Evolutionary conservation across 345 rosid genomes (phyloP).

Genomic region (Lagerstroemia speciosa): DNA sequence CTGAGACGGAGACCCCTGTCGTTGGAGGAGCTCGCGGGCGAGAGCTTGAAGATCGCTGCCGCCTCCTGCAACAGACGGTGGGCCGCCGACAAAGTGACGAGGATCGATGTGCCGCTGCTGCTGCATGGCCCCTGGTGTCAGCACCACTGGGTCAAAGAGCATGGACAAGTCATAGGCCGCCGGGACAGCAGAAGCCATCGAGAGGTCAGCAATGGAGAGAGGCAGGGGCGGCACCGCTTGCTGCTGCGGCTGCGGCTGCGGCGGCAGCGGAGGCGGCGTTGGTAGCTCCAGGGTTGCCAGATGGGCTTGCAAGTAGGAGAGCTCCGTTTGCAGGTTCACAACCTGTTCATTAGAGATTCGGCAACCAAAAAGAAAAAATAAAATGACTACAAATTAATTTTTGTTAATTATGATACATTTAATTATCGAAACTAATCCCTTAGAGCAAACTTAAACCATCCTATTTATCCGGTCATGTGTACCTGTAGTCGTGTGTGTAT

Average conservation of each 20-base stretch:
- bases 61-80: constrained; percentile 18
- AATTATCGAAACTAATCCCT: no score
- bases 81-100: constrained; percentile 43
- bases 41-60: constrained; percentile 70
- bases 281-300: constrained; percentile 56
- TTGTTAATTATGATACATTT: no score
- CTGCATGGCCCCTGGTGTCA: constrained; percentile 48
- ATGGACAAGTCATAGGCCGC: constrained; percentile 55
- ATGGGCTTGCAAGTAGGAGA: constrained; percentile 72
- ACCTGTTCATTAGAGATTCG: constrained; percentile 29
- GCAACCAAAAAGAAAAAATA: neutral
- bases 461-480: no score
- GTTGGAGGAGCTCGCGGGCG: constrained; percentile 65
- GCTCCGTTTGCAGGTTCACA: constrained; percentile 76
- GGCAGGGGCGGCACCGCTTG: constrained; percentile 24
- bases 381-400: no score
- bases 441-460: no score
- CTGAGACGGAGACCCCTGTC: constrained; percentile 47
- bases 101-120: constrained; percentile 38
- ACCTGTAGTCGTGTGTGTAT: no score
- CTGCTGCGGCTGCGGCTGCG: constrained; percentile 6
- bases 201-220: constrained; percentile 67
- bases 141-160: constrained; percentile 64
- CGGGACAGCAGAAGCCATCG: constrained; percentile 44
- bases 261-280: constrained; percentile 38